A percentile compares a stretch with the other conserved stretches of the same genome.
These are phyloP conservation scores for Candida jianshihensis DNA, from an alignment of 805 yeast genomes.

Conservation along the genomic window DNA sequence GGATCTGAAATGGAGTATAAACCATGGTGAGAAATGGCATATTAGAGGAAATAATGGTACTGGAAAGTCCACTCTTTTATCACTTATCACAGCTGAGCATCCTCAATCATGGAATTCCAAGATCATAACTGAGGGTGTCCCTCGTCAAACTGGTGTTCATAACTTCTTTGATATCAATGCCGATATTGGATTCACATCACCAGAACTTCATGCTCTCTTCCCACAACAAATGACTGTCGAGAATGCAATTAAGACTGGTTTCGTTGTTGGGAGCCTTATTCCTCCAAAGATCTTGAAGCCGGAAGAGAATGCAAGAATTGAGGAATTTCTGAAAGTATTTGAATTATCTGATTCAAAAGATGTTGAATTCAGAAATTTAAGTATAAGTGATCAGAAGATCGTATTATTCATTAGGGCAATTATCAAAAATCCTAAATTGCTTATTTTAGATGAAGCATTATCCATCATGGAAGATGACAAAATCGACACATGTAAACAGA, in stretches of 20 bases:
- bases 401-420: conserved; percentile 71
- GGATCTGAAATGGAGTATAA: conserved; percentile 59
- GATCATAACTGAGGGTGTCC: conserved; percentile 55
- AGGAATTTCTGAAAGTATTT: conserved; percentile 41
- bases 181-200: conserved; percentile 80
- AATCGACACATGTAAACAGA: conserved; percentile 46
- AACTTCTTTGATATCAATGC: conserved; percentile 75
- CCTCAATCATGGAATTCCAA: conserved; percentile 90
- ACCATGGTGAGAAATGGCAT: conserved; percentile 79
- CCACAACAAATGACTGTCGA: conserved; percentile 48
- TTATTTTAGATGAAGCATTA: conserved; percentile 87
- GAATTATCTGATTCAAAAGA: conserved; percentile 33
- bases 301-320: conserved; percentile 32
- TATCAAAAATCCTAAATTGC: conserved; percentile 66
- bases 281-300: conserved; percentile 37
- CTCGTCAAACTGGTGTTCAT: conserved; percentile 66
- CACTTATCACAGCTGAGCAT: conserved; percentile 87
- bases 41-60: conserved; percentile 85
- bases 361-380: conserved; percentile 42
- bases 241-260: conserved; percentile 68
- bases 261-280: conserved; percentile 55
- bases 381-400: conserved; percentile 72
- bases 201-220: conserved; percentile 87
- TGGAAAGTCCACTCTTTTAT: conserved; percentile 84
- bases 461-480: conserved; percentile 77